phyloP scores from a whole-genome alignment of 768 basidiomycete genomes.

The Lactarius vividus region DNA sequence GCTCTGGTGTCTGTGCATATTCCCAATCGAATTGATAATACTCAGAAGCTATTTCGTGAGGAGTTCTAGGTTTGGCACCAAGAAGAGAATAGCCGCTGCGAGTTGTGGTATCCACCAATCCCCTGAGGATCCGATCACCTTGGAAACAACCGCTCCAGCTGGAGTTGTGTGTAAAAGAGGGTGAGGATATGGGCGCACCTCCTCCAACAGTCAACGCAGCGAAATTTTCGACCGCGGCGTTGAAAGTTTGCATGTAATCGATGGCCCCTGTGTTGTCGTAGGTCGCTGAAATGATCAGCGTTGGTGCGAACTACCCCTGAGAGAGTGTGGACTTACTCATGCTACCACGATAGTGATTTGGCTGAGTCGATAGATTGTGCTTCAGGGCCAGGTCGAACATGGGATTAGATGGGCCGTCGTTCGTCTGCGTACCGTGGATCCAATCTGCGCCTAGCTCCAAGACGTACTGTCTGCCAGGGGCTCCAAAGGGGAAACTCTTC shows the following conservation, averaged over 20 bases:
- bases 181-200: slow-evolving; percentile 36
- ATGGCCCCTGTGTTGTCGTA: slow-evolving; percentile 51
- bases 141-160: background rate
- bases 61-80: slow-evolving; percentile 44
- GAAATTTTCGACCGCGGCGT: slow-evolving; percentile 42
- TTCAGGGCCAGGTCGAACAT: slow-evolving; percentile 57
- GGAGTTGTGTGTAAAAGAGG: background rate
- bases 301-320: background rate
- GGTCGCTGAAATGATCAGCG: slow-evolving; percentile 39
- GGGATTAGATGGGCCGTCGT: slow-evolving; percentile 54
- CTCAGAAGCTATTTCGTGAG: slow-evolving; percentile 51
- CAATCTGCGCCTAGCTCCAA: slow-evolving; percentile 61
- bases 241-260: slow-evolving; percentile 48
- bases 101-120: slow-evolving; percentile 54
- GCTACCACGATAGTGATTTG: slow-evolving; percentile 44
- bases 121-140: slow-evolving; percentile 46
- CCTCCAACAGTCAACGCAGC: slow-evolving; percentile 42
- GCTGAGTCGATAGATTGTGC: slow-evolving; percentile 46
- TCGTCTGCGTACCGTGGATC: slow-evolving; percentile 52
- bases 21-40: slow-evolving; percentile 51
- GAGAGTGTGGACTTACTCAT: slow-evolving; percentile 38
- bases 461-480: slow-evolving; percentile 36
- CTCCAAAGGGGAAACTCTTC: slow-evolving; percentile 46
- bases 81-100: slow-evolving; percentile 53
- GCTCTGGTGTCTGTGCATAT: slow-evolving; percentile 58